Evolutionary conservation across 2,329 filamentous ascomycete species (phyloP).

Genomic region (Aaosphaeria arxii): DNA sequence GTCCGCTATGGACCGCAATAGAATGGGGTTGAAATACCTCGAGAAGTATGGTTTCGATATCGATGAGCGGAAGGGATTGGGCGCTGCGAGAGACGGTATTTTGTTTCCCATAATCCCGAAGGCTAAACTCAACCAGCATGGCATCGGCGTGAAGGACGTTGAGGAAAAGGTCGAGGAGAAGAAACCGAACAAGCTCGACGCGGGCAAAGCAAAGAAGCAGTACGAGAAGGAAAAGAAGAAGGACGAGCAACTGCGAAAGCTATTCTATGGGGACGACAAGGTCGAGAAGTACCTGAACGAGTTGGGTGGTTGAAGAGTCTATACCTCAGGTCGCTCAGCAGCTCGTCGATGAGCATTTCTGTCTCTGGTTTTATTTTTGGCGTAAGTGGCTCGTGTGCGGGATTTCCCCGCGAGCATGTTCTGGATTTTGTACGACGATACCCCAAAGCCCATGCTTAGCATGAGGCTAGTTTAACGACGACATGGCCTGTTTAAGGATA

Average conservation of each 20-base stretch:
- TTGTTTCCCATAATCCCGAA: constrained; percentile 70
- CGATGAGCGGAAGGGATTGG: constrained; percentile 69
- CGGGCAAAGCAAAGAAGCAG: constrained; percentile 65
- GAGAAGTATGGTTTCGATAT: constrained; percentile 71
- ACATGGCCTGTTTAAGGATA: no score
- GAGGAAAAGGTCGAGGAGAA: constrained; percentile 17
- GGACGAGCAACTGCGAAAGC: constrained; percentile 61
- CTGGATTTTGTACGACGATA: no score
- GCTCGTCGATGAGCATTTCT: no score
- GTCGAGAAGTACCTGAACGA: constrained; percentile 69
- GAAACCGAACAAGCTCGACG: constrained; percentile 53
- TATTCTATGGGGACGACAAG: constrained; percentile 75
- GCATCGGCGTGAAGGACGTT: constrained; percentile 59
- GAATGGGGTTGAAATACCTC: constrained; percentile 68
- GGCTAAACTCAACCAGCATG: constrained; percentile 71
- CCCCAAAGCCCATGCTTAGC: no score
- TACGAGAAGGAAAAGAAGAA: constrained; percentile 61
- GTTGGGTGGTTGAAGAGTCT: constrained; percentile 2
- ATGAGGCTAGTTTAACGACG: no score
- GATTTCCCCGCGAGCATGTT: no score
- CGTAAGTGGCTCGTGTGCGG: no score
- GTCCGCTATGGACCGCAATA: constrained; percentile 65
- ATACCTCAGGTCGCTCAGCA: no score
- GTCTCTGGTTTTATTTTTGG: no score
- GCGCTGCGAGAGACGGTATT: constrained; percentile 66